Percentiles rank a stretch among this genome's conserved stretches.
phyloP scores from a whole-genome alignment of 2,329 filamentous ascomycete species.

The Botrytis fabae region DNA sequence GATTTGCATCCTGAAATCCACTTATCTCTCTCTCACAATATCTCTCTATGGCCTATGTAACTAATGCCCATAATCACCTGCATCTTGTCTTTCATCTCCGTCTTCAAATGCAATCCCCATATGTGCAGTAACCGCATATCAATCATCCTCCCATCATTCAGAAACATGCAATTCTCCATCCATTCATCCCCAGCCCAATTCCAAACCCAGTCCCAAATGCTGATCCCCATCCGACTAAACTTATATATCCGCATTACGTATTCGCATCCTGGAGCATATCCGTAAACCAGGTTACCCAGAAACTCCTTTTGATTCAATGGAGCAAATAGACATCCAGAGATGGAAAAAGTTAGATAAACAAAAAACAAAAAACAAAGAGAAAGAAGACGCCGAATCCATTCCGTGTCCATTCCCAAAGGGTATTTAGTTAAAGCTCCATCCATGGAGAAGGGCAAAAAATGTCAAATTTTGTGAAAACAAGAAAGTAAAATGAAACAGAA shows the following conservation, averaged over 20 bases:
- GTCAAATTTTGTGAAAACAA: conserved; percentile 13
- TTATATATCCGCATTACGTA: not conserved
- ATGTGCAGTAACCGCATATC: conserved; percentile 1
- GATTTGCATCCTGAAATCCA: not conserved
- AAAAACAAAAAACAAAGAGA: not conserved
- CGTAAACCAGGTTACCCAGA: conserved; percentile 3
- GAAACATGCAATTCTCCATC: not conserved
- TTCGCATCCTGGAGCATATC: conserved; percentile 9
- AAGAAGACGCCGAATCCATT: conserved; percentile 12
- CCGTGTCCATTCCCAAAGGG: conserved; percentile 15
- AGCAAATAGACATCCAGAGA: not conserved
- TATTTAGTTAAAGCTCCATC: conserved; percentile 18
- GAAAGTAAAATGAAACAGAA: conserved; percentile 4
- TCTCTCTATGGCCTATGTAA: not conserved
- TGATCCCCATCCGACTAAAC: not conserved
- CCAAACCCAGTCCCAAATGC: not conserved
- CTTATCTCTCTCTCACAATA: not conserved
- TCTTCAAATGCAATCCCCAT: not conserved
- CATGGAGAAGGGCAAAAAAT: conserved; percentile 1
- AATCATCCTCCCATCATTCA: conserved; percentile 4
- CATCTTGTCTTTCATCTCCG: not conserved
- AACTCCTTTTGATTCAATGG: conserved; percentile 14
- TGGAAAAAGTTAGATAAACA: not conserved
- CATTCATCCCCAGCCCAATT: not conserved
- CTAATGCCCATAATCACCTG: not conserved